Evolutionary conservation across 352 stramenopile genomes (phyloP).

Genomic region (Pythium sp.): DNA sequence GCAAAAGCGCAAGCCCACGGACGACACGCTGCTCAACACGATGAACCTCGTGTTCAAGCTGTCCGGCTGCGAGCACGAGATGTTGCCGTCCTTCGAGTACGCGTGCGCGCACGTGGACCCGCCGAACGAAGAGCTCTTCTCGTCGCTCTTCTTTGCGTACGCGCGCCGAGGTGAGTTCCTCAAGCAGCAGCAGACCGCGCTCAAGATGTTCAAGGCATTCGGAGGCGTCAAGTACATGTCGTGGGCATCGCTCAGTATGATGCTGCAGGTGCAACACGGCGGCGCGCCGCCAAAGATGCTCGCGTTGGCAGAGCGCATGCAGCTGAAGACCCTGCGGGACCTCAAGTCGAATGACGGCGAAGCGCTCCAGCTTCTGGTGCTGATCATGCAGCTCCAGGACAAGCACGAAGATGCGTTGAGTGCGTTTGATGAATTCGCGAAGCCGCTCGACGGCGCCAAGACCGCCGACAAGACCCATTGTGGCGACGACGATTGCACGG

Average conservation of each 20-base stretch:
- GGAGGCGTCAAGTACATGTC: constrained; percentile 73
- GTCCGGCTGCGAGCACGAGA: constrained; percentile 66
- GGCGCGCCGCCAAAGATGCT: constrained; percentile 71
- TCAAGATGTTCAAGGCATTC: constrained; percentile 87
- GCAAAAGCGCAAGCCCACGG: constrained; percentile 61
- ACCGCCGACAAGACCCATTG: constrained; percentile 12
- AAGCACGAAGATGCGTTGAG: constrained; percentile 62
- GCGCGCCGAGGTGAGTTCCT: constrained; percentile 60
- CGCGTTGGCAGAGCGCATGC: constrained; percentile 74
- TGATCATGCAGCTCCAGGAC: constrained; percentile 72
- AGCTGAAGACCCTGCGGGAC: constrained; percentile 72
- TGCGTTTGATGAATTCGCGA: constrained; percentile 72
- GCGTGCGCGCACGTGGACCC: constrained; percentile 44
- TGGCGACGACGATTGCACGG: constrained; percentile 3
- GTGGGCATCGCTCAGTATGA: constrained; percentile 81
- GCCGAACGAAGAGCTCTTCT: constrained; percentile 69
- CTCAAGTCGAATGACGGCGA: constrained; percentile 59
- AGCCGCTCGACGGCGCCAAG: constrained; percentile 19
- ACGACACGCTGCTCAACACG: constrained; percentile 83
- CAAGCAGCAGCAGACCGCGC: constrained; percentile 85
- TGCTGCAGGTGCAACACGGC: constrained; percentile 75
- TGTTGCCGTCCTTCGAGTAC: constrained; percentile 75
- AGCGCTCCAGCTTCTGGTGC: constrained; percentile 61
- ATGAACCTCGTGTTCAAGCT: constrained; percentile 85
- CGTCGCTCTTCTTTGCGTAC: constrained; percentile 73